These are phyloP conservation scores for Jamesozyma gamospora DNA, from an alignment of 805 yeast species.

Conservation along the genomic window DNA sequence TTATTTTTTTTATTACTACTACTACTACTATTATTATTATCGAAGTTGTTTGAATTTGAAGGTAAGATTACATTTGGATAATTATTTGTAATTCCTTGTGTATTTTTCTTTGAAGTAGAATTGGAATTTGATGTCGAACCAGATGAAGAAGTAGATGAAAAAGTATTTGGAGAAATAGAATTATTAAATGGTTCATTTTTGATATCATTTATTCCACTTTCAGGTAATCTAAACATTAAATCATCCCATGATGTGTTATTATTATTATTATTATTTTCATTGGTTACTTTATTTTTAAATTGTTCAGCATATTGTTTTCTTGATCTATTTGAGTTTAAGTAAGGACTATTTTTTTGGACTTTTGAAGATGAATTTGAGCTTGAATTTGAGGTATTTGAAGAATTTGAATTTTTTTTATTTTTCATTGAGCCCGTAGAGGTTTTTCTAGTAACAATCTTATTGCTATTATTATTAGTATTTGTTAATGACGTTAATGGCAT, in stretches of 20 bases:
- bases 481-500: background rate
- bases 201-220: constrained; percentile 10
- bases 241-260: constrained; percentile 20
- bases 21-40: constrained; percentile 6
- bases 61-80: constrained; percentile 22
- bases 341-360: constrained; percentile 28
- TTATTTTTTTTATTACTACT: constrained; percentile 10
- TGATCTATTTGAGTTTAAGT: constrained; percentile 11
- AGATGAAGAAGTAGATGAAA: background rate
- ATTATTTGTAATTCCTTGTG: background rate
- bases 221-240: constrained; percentile 21
- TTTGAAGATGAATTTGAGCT: constrained; percentile 15
- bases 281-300: constrained; percentile 1
- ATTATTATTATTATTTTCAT: constrained; percentile 1
- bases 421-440: constrained; percentile 2
- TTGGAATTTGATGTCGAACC: too few relatives aligned
- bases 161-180: constrained; percentile 1
- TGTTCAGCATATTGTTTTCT: constrained; percentile 7
- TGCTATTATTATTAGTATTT: constrained; percentile 1
- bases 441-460: background rate
- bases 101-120: background rate
- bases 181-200: background rate
- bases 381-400: background rate
- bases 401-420: constrained; percentile 2
- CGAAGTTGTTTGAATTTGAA: constrained; percentile 8